Evolutionary conservation across 2,329 filamentous ascomycete species (phyloP).

Genomic region (Diaporthe australafricana): DNA sequence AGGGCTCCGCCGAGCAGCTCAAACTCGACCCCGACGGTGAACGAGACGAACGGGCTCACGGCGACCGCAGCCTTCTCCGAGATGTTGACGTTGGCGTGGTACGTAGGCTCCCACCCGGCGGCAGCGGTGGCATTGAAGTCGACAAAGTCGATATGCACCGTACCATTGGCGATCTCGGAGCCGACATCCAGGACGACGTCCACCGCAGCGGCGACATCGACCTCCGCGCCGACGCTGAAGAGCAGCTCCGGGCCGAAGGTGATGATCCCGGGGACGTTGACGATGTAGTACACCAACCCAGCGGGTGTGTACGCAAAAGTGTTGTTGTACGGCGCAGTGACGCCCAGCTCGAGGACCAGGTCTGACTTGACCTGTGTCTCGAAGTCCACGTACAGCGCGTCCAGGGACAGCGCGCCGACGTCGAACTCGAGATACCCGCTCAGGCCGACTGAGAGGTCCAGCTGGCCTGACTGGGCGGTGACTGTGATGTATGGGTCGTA

Average conservation of each 20-base stretch:
- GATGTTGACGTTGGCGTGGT: constrained; percentile 38
- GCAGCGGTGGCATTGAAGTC: constrained; percentile 38
- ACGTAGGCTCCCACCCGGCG: constrained; percentile 39
- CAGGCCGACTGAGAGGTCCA: constrained; percentile 52
- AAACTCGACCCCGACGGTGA: constrained; percentile 41
- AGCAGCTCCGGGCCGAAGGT: constrained; percentile 46
- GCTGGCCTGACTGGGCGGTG: constrained; percentile 48
- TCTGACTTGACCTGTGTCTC: constrained; percentile 52
- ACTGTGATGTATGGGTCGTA: constrained; percentile 47
- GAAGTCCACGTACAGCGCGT: constrained; percentile 56
- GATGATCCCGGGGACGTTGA: constrained; percentile 55
- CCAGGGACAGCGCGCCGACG: constrained; percentile 48
- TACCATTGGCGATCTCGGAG: constrained; percentile 40
- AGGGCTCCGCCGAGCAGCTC: constrained; percentile 42
- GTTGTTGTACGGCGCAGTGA: constrained; percentile 48
- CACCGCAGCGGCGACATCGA: constrained; percentile 48
- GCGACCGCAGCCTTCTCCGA: constrained; percentile 39
- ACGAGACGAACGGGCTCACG: constrained; percentile 42
- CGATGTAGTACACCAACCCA: constrained; percentile 50
- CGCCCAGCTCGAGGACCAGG: constrained; percentile 49
- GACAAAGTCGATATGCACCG: constrained; percentile 45
- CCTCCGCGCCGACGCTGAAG: constrained; percentile 51
- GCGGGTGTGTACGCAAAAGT: constrained; percentile 50
- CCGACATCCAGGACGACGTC: constrained; percentile 39
- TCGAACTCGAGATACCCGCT: constrained; percentile 56